Conservation (phyloP, 148 eudicot species). For the Euryodendron excelsum region DNA sequence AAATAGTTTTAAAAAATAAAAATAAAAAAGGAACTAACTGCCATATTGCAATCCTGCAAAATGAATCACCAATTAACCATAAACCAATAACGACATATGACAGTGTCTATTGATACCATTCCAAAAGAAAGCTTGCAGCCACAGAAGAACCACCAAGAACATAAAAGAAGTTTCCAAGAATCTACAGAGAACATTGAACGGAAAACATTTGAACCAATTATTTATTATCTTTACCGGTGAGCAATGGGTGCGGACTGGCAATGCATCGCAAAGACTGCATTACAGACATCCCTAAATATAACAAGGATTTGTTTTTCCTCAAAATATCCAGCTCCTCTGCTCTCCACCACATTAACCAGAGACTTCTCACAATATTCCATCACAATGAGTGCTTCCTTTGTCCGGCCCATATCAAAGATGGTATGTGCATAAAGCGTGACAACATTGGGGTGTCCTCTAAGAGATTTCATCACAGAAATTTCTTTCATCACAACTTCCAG, state of each 20-base stretch:
- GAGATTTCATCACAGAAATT: slow-evolving; percentile 81
- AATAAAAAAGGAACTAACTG: too few species aligned
- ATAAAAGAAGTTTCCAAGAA: slow-evolving; percentile 2
- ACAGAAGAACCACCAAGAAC: not conserved
- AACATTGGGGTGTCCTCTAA: slow-evolving; percentile 91
- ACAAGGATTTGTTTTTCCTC: slow-evolving; percentile 79
- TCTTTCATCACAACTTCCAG: slow-evolving; percentile 80
- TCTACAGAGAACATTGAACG: not conserved
- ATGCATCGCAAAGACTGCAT: slow-evolving; percentile 98
- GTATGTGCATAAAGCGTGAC: slow-evolving; percentile 66
- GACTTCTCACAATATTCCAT: slow-evolving; percentile 97
- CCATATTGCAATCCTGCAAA: too few species aligned
- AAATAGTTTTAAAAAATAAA: too few species aligned
- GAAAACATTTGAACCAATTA: not conserved
- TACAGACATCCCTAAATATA: slow-evolving; percentile 88
- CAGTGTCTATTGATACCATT: not conserved
- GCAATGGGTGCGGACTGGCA: slow-evolving; percentile 96
- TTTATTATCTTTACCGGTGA: slow-evolving; percentile 61
- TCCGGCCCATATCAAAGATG: slow-evolving; percentile 89
- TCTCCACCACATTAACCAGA: slow-evolving; percentile 80
- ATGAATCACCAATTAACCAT: too few species aligned
- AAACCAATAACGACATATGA: too few species aligned
- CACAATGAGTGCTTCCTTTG: slow-evolving; percentile 85
- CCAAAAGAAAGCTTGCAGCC: not conserved
- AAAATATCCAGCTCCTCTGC: slow-evolving; percentile 80